A percentile compares a stretch with the other conserved stretches of the same genome.
These are phyloP conservation scores for Apiotrichum laibachii DNA, from an alignment of 1,284 basidiomycete species.

Conservation along the genomic window DNA sequence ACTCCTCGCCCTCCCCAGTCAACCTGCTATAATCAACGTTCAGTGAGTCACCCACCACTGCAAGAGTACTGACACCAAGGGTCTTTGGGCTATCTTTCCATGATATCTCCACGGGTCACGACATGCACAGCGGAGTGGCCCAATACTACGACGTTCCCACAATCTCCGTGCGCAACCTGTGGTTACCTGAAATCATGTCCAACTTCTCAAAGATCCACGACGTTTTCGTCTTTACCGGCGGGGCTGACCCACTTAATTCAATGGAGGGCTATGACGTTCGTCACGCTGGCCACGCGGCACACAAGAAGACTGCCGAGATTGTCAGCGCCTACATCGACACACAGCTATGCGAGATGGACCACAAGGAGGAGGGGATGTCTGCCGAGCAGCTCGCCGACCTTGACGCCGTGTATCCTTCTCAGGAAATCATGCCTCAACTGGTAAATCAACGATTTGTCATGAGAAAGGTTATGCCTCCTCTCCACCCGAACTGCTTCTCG, in stretches of 20 bases:
- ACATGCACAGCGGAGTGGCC: slow-evolving; percentile 37
- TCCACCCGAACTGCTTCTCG: slow-evolving; percentile 39
- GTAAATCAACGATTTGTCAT: slow-evolving; percentile 7
- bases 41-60: slow-evolving; percentile 16
- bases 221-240: slow-evolving; percentile 16
- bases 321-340: slow-evolving; percentile 39
- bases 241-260: slow-evolving; percentile 1
- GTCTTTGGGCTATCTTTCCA: slow-evolving; percentile 41
- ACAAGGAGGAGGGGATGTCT: slow-evolving; percentile 22
- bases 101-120: slow-evolving; percentile 35
- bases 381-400: slow-evolving; percentile 9
- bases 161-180: slow-evolving; percentile 36
- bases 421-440: slow-evolving; percentile 18
- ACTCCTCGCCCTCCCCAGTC: slow-evolving; percentile 1
- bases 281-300: slow-evolving; percentile 24
- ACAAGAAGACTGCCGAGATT: slow-evolving; percentile 36
- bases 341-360: slow-evolving; percentile 45
- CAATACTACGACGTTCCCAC: slow-evolving; percentile 47
- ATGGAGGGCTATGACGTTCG: slow-evolving; percentile 34
- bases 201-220: slow-evolving; percentile 27
- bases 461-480: slow-evolving; percentile 25
- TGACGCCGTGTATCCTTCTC: slow-evolving; percentile 28
- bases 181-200: slow-evolving; percentile 24
- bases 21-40: slow-evolving; percentile 11
- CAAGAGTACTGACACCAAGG: slow-evolving; percentile 19